Evolutionary conservation across 2,329 filamentous ascomycete species (phyloP).

Genomic region (Claviceps digitariae): DNA sequence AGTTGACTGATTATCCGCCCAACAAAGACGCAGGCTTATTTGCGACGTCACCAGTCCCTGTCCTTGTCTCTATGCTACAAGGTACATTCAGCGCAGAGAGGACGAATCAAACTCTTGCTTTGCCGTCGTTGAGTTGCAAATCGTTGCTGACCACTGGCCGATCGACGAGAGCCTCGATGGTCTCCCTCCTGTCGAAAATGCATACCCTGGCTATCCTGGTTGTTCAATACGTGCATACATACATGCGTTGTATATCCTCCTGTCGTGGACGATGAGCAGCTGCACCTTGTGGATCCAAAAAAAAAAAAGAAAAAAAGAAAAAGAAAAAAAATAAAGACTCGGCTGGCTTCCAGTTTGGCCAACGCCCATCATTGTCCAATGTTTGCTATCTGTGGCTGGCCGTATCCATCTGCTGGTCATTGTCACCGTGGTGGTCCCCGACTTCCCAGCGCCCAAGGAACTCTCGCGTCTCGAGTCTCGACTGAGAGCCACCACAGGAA

Average conservation of each 20-base stretch:
- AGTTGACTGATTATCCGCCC: neutral
- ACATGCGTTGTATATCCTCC: too few relatives aligned
- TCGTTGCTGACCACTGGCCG: neutral
- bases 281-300: too few relatives aligned
- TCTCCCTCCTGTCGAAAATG: neutral
- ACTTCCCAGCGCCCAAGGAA: neutral
- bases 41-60: neutral
- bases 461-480: neutral
- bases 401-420: neutral
- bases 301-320: too few relatives aligned
- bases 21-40: neutral
- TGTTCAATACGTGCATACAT: too few relatives aligned
- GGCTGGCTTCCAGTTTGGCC: neutral
- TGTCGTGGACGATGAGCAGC: too few relatives aligned
- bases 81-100: neutral
- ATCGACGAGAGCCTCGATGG: neutral
- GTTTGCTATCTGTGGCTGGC: neutral
- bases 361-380: neutral
- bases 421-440: neutral
- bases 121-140: neutral
- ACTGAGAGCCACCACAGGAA: neutral
- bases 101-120: neutral
- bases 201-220: neutral
- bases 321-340: too few relatives aligned
- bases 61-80: too few relatives aligned